Evolutionary conservation across 2,329 filamentous ascomycete genomes (phyloP).

Genomic region (Chaetothyriales sp.): DNA sequence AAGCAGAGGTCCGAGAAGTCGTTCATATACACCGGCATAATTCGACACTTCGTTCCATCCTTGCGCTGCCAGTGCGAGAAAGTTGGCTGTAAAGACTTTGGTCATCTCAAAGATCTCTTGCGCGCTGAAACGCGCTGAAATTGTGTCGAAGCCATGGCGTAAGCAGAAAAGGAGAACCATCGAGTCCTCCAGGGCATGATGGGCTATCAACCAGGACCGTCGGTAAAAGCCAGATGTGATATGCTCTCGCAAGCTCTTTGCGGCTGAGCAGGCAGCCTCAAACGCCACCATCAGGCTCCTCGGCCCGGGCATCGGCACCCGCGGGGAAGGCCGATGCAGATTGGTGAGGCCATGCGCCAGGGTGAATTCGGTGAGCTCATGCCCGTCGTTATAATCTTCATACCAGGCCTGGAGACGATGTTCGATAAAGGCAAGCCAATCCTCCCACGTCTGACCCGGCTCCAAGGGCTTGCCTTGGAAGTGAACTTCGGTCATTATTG

Average conservation of each 20-base stretch:
- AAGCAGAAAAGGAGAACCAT: conserved; percentile 22
- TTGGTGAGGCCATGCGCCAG: conserved; percentile 17
- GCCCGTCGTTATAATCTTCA: conserved; percentile 17
- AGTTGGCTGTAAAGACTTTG: conserved; percentile 22
- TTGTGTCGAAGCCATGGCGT: conserved; percentile 20
- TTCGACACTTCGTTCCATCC: conserved; percentile 22
- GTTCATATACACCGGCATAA: conserved; percentile 19
- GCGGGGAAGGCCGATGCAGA: conserved; percentile 17
- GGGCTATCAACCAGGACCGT: conserved; percentile 18
- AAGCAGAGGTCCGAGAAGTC: conserved; percentile 20
- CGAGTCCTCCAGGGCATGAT: conserved; percentile 17
- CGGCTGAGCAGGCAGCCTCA: conserved; percentile 16
- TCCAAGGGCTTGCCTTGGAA: conserved; percentile 18
- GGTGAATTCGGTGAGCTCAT: conserved; percentile 17
- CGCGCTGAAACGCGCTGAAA: conserved; percentile 17
- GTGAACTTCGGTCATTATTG: conserved; percentile 19
- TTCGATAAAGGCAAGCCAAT: conserved; percentile 19
- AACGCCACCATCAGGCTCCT: conserved; percentile 18
- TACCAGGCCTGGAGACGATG: conserved; percentile 16
- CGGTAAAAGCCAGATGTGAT: conserved; percentile 18
- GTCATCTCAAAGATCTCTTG: conserved; percentile 22
- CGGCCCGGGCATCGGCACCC: conserved; percentile 14
- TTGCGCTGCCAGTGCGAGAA: conserved; percentile 20
- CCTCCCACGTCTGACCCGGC: conserved; percentile 17
- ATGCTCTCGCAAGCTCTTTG: conserved; percentile 16